phyloP scores from a whole-genome alignment of 148 eudicot species.

The Rhododendron kiyosumense region DNA sequence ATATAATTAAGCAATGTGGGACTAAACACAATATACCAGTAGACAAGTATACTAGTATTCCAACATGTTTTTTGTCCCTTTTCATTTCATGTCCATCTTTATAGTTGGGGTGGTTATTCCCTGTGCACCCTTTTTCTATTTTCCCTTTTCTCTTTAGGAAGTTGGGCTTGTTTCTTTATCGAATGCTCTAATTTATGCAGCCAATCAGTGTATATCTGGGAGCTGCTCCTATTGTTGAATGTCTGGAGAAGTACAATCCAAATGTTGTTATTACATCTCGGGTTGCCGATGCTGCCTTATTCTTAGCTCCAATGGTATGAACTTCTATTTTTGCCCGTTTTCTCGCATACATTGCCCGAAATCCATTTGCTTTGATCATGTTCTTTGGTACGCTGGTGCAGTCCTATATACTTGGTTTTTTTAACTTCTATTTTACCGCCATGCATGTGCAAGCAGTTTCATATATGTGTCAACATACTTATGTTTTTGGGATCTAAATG shows the following conservation, averaged over 20 bases:
- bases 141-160: neutral
- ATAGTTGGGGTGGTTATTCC: neutral
- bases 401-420: neutral
- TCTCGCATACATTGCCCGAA: neutral
- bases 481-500: neutral
- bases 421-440: neutral
- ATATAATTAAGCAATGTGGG: no score
- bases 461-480: neutral
- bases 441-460: neutral
- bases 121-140: neutral
- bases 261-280: conserved; percentile 88
- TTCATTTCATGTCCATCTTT: conserved; percentile 9
- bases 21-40: no score
- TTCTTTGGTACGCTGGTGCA: neutral
- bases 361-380: neutral
- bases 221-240: conserved; percentile 88
- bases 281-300: conserved; percentile 94
- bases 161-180: neutral
- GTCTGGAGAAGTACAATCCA: conserved; percentile 71
- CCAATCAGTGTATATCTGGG: conserved; percentile 76
- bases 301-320: conserved; percentile 93
- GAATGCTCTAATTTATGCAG: conserved; percentile 37
- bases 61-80: conserved; percentile 12
- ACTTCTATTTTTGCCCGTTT: neutral
- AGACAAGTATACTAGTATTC: no score